These are phyloP conservation scores for Fusarium gaditjirri DNA, from an alignment of 2,329 filamentous ascomycete genomes.

Conservation along the genomic window DNA sequence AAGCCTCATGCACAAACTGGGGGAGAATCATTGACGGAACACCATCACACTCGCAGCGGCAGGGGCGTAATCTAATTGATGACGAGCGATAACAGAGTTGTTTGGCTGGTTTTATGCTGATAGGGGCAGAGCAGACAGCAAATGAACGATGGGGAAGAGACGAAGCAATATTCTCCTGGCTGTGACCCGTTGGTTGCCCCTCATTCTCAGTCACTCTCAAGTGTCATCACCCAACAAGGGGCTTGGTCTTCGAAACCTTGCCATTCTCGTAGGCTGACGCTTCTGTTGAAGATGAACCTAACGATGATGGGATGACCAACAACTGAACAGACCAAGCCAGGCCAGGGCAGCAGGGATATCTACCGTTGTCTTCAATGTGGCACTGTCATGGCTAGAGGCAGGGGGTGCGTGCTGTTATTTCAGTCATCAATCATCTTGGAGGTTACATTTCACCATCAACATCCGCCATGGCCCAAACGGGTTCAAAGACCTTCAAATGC, in stretches of 20 bases:
- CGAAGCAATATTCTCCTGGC: background rate
- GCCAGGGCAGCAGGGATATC: conserved; percentile 15
- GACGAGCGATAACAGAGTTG: conserved; percentile 7
- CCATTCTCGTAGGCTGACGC: conserved; percentile 19
- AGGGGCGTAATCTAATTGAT: conserved; percentile 32
- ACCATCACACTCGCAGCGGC: conserved; percentile 40
- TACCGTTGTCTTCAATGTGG: conserved; percentile 41
- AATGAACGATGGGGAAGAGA: background rate
- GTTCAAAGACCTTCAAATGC: conserved; percentile 41
- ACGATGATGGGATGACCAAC: conserved; percentile 14
- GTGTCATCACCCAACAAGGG: conserved; percentile 34
- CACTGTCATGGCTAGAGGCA: conserved; percentile 2
- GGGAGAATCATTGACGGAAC: conserved; percentile 39
- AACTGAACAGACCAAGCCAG: background rate
- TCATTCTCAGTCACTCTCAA: conserved; percentile 15
- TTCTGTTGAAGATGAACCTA: conserved; percentile 22
- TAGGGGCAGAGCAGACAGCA: background rate
- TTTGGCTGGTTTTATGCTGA: background rate
- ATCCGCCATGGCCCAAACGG: conserved; percentile 37
- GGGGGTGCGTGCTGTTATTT: conserved; percentile 30
- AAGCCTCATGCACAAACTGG: conserved; percentile 44
- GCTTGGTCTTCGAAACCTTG: conserved; percentile 43
- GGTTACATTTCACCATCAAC: conserved; percentile 34
- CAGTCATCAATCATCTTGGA: conserved; percentile 30
- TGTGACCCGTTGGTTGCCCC: conserved; percentile 15